Evolutionary conservation across 2,329 filamentous ascomycete genomes (phyloP), one percentile per base, ranked within the genome.

Genomic region (Leptographium galeiforme): DNA sequence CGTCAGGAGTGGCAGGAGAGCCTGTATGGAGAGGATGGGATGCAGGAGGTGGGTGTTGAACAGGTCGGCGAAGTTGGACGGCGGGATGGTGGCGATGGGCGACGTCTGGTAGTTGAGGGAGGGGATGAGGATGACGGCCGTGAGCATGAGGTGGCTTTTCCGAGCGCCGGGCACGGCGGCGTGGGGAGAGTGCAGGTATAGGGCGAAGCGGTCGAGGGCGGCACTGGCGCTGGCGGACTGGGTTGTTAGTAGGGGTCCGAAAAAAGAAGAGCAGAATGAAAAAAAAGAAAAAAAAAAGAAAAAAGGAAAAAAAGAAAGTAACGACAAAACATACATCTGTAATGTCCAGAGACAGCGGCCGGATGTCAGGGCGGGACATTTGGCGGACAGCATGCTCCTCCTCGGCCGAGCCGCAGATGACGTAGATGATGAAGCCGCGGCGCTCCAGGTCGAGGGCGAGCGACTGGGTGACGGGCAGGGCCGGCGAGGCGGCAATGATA

Each of bases 21-120:
- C 79, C 69, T 96, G 90, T 41, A 90, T 84, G 6, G 87, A 89
- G 51, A 95, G 78, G 59, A 97, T 89, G 1, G 91, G 91, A 54
- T 89, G 86, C 53, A 97, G 77, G 13, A 98, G 78, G 63, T 95
- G 90, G 16, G 89, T 91, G 67, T 96, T 95, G 66, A 97, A 82
- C 38, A 89, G 84, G 64, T 96, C 89, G 58, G 88, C 87, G 72
- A 95, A 93, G 61, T 81, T 84, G 34, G 87, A 87, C 0, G 88
- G 83, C 8, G 87, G 82, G 55, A 96, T 84, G 5, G 88, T 90
- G 57, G 89, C 88, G 57, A 97, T 85, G 19, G 88, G 86, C 5
- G 87, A 88, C 32, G 85, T 84, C 51, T 88, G 85, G 66, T 90
- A 94, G 63, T 85, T 82, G 30, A 85, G 74, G 30, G 84, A 87